Conservation (phyloP, 164 flowering plant genomes). For the Malania oleifera region DNA sequence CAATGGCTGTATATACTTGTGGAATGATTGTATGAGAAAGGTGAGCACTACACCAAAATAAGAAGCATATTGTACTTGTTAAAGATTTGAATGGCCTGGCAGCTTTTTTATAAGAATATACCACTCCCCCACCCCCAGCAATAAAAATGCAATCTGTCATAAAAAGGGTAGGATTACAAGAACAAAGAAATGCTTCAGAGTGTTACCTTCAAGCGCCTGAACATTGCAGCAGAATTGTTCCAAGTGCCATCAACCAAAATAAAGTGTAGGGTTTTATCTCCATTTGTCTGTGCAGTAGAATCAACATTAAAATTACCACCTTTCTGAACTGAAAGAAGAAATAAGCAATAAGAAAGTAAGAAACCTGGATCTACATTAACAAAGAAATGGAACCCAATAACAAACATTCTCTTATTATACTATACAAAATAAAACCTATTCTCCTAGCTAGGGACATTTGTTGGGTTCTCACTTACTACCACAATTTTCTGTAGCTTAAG, state of each 20-base stretch:
- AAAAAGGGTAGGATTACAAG: neutral
- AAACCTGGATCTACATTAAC: neutral
- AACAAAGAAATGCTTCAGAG: neutral
- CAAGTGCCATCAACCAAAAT: conserved; percentile 93
- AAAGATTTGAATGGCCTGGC: too few species aligned
- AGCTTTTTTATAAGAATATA: too few species aligned
- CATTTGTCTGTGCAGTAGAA: conserved; percentile 38
- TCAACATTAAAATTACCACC: conserved; percentile 28
- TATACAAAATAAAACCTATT: too few species aligned
- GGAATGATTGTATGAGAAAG: too few species aligned
- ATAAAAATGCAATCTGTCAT: neutral
- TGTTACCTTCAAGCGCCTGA: conserved; percentile 83
- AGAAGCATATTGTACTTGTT: too few species aligned
- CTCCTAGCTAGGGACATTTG: too few species aligned
- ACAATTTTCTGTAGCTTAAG: neutral
- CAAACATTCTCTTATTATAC: neutral
- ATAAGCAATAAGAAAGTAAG: conserved; percentile 1
- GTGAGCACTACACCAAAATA: too few species aligned
- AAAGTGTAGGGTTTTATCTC: conserved; percentile 49
- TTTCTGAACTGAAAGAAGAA: conserved; percentile 21
- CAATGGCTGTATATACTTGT: too few species aligned
- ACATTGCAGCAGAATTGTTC: conserved; percentile 93
- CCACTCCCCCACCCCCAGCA: too few species aligned
- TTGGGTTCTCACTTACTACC: too few species aligned
- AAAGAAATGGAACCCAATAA: neutral